phyloP scores from a whole-genome alignment of 768 basidiomycete genomes.

The Suillus subaureus region DNA sequence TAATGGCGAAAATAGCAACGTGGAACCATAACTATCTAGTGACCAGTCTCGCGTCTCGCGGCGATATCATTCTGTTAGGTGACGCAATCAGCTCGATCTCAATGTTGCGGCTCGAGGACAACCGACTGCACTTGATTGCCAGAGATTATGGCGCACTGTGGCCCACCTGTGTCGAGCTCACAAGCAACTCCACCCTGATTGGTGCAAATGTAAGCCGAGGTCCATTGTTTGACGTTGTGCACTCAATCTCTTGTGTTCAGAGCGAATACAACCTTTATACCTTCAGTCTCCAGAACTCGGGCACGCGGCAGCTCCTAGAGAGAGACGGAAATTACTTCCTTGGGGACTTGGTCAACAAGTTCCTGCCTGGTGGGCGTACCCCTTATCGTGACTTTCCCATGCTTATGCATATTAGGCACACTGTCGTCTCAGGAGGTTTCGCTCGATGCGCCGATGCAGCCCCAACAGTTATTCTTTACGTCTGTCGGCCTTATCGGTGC shows the following conservation, averaged over 20 bases:
- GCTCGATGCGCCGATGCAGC: constrained; percentile 42
- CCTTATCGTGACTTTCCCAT: background rate
- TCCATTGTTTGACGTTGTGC: constrained; percentile 3
- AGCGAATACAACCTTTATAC: constrained; percentile 68
- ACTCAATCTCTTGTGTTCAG: constrained; percentile 40
- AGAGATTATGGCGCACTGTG: constrained; percentile 78
- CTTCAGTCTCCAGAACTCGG: constrained; percentile 51
- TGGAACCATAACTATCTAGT: constrained; percentile 89
- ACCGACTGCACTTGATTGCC: constrained; percentile 55
- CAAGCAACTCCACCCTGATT: constrained; percentile 58
- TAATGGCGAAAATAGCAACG: constrained; percentile 43
- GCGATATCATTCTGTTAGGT: constrained; percentile 63
- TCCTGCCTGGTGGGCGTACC: constrained; percentile 57
- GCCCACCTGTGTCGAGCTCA: constrained; percentile 66
- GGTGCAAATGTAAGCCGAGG: constrained; percentile 68
- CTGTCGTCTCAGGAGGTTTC: constrained; percentile 49
- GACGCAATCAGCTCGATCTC: constrained; percentile 84
- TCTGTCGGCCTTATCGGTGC: constrained; percentile 79
- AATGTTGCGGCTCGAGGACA: constrained; percentile 52
- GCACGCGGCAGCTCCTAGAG: constrained; percentile 52
- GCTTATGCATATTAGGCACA: constrained; percentile 46
- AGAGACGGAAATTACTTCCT: constrained; percentile 71
- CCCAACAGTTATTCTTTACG: constrained; percentile 76
- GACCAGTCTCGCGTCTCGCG: constrained; percentile 60
- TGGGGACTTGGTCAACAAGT: constrained; percentile 77